These are phyloP conservation scores for Linanthus parryae DNA, from an alignment of 148 eudicot genomes.

Conservation along the genomic window DNA sequence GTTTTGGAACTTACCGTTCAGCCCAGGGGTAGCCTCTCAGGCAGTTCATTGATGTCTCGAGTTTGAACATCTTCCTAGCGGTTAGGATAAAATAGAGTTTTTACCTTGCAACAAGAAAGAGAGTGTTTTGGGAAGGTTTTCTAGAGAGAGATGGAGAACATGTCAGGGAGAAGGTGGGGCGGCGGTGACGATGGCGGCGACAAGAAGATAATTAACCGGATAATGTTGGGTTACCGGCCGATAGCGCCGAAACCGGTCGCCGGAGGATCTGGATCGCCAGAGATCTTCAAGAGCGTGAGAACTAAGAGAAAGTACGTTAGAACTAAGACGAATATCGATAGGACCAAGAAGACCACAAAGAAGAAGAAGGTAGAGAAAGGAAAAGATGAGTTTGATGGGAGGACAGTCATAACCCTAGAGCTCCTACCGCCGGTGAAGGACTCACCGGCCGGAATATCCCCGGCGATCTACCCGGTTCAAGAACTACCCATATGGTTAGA, in stretches of 20 bases:
- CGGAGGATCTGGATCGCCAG: constrained; percentile 5
- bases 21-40: no score
- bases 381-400: background rate
- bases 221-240: constrained; percentile 58
- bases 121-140: no score
- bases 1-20: no score
- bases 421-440: constrained; percentile 7
- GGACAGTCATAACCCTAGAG: constrained; percentile 1
- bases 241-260: constrained; percentile 54
- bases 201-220: constrained; percentile 24
- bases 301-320: constrained; percentile 48
- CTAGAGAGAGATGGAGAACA: no score
- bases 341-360: constrained; percentile 1
- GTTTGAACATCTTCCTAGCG: no score
- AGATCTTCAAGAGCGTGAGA: constrained; percentile 12
- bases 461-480: background rate
- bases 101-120: no score
- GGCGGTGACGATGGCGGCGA: no score
- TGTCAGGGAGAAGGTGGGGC: no score
- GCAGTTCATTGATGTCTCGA: no score
- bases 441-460: background rate
- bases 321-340: constrained; percentile 9
- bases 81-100: no score
- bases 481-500: background rate
- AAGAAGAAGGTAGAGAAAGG: background rate